Conservation (phyloP, 495 filamentous ascomycete species). For the Viridothelium virens region DNA sequence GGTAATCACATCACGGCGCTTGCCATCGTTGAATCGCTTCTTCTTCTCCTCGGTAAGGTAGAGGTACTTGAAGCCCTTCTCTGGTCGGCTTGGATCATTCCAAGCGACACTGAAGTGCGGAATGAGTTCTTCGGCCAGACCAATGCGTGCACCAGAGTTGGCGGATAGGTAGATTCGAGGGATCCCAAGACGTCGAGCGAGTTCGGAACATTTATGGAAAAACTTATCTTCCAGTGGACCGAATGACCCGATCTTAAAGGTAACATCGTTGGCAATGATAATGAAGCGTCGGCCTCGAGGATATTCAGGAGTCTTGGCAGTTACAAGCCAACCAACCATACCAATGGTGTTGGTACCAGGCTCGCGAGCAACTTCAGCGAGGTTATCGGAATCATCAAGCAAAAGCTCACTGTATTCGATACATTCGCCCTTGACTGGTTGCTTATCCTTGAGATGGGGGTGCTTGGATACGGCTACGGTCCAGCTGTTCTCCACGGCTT, state of each 20-base stretch:
- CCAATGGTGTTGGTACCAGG: conserved; percentile 90
- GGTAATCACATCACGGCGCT: conserved; percentile 75
- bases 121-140: conserved; percentile 93
- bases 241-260: conserved; percentile 96
- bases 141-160: conserved; percentile 98
- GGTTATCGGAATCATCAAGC: conserved; percentile 83
- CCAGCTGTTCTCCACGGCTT: conserved; percentile 97
- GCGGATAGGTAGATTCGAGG: conserved; percentile 96
- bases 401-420: conserved; percentile 93
- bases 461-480: conserved; percentile 60
- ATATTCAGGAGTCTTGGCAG: conserved; percentile 96
- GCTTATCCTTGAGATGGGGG: conserved; percentile 64
- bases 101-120: conserved; percentile 94
- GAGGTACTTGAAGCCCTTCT: conserved; percentile 96
- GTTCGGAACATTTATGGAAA: conserved; percentile 97
- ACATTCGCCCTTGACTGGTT: conserved; percentile 80
- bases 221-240: conserved; percentile 93
- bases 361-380: conserved; percentile 87
- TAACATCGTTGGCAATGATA: conserved; percentile 98
- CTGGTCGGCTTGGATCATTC: conserved; percentile 77
- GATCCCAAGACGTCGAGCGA: conserved; percentile 86
- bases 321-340: conserved; percentile 98
- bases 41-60: conserved; percentile 84
- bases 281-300: conserved; percentile 85
- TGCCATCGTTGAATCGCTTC: conserved; percentile 77